Evolutionary conservation across 139 green algal genomes (phyloP).

Genomic region (Micractinium sp.): DNA sequence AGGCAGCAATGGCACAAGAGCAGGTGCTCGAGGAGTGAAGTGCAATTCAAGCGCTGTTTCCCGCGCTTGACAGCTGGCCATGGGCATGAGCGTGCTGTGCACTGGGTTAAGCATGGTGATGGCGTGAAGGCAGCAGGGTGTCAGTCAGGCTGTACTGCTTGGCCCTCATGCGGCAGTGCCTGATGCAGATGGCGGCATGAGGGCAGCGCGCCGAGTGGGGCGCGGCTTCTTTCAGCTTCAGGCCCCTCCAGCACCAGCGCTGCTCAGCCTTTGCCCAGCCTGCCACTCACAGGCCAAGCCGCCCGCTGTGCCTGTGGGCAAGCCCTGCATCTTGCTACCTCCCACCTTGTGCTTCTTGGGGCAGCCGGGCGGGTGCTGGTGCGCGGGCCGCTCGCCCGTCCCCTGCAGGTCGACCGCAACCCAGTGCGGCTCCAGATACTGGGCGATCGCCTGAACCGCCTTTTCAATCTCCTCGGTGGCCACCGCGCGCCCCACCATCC

Average conservation of each 20-base stretch:
- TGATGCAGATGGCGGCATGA: no score
- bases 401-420: neutral
- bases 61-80: no score
- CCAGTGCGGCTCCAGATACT: neutral
- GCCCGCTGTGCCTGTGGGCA: no score
- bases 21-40: neutral
- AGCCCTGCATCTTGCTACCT: no score
- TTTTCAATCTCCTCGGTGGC: neutral
- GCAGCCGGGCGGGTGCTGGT: conserved; percentile 1
- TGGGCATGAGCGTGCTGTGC: neutral
- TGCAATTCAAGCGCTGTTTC: neutral
- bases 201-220: no score
- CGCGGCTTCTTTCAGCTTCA: no score
- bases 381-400: neutral
- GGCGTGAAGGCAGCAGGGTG: no score
- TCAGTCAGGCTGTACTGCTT: no score
- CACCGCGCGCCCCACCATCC: neutral
- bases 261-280: no score
- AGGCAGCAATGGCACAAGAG: neutral
- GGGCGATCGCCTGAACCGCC: neutral
- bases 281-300: no score
- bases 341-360: neutral
- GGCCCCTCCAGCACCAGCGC: neutral
- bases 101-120: neutral
- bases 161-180: no score